A percentile compares a stretch with the other conserved stretches of the same genome.
Evolutionary conservation across 2,329 filamentous ascomycete genomes (phyloP).

Genomic region (Fusarium floridanum): DNA sequence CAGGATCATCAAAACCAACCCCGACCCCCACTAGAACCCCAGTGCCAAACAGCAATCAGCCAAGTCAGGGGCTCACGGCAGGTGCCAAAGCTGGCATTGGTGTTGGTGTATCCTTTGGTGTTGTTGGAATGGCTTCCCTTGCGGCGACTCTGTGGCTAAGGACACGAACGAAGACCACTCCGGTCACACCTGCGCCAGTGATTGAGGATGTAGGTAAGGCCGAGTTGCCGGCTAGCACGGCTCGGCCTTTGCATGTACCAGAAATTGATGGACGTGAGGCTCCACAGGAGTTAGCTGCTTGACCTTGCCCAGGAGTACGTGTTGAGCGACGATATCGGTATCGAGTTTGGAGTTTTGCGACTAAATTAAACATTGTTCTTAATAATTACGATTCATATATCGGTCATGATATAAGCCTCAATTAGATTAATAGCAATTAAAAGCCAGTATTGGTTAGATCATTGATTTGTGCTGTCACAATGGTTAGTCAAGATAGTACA

Average conservation of each 20-base stretch:
- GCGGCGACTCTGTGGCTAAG: background rate
- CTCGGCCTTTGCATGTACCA: background rate
- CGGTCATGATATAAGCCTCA: rapidly evolving
- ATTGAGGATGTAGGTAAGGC: background rate
- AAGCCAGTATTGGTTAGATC: background rate
- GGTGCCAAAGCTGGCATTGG: background rate
- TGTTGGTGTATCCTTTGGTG: background rate
- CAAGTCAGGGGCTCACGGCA: background rate
- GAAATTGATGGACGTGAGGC: background rate
- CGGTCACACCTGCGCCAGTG: background rate
- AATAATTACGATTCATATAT: background rate
- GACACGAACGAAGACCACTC: background rate
- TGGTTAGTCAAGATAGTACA: too few species aligned
- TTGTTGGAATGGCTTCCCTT: background rate
- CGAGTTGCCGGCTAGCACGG: background rate
- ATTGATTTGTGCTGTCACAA: background rate
- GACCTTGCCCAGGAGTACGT: background rate
- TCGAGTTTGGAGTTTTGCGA: background rate
- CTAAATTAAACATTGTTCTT: background rate
- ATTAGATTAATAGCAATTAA: background rate
- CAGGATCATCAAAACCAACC: background rate
- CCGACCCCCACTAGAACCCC: background rate
- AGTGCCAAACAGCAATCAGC: background rate
- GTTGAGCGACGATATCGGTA: background rate
- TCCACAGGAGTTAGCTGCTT: background rate